Evolutionary conservation across 192 early-diverging fungal genomes (phyloP), one percentile per base, ranked within the genome.

Genomic region (Diversispora eburnea): DNA sequence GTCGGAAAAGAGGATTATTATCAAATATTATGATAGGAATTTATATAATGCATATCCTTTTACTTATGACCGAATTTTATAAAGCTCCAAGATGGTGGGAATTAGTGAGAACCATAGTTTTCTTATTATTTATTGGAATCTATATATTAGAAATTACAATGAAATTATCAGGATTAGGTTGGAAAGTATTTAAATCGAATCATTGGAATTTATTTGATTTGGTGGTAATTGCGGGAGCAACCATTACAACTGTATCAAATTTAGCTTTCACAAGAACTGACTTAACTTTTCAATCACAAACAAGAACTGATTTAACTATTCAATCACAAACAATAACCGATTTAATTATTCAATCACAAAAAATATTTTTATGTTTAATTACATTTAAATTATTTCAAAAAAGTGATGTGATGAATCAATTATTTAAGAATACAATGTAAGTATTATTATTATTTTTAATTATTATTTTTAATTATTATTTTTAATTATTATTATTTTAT

Each of bases 181-280:
- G 80, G 82, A 51, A 54, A 9, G 78, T 80, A 2, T 88, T 80
- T 72, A 72, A 81, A 22, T 75, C 72, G 45, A 88, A 81, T 64
- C 59, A 68, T 15, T 88, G 86, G 86, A 86, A 88, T 62, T 54
- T 84, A 20, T 94, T 91, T 74, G 91, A 92, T 80, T 48, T 91
- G 3, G 78, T 88, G 8, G 85, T 88, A 25, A 79, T 87, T 1
- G 68, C 77, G 77, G 90, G 86, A 73, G 86, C 82, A 81, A 68
- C 65, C 65, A 69, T 62, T 42, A 78, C 77, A 51, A 77, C 52
- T 7, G 78, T 76, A 47, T 57, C 60, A 41, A 76, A 25, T 51
- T 85, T 39, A 59, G 51, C 25, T 74, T 67, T 17, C 8, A 51
- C 17, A 5, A n/a, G 4, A 65, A 73, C n/a, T 43, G 72, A 72